Conservation (phyloP, 1,284 basidiomycete species). For the Inonotus hispidus region DNA sequence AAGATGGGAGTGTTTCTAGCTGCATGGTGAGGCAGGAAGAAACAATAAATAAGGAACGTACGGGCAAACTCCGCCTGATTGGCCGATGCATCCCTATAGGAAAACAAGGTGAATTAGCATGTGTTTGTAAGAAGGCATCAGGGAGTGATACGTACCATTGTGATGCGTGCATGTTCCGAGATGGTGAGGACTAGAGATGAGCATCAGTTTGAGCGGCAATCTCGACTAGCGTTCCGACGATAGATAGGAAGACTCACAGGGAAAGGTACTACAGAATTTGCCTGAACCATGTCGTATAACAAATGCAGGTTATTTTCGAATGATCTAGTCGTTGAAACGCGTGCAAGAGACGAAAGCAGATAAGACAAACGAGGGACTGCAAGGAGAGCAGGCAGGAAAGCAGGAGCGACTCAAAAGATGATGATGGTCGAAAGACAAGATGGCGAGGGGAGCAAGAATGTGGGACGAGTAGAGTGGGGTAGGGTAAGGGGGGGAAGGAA, state of each 20-base stretch:
- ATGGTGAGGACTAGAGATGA: background rate
- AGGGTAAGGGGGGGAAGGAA: background rate
- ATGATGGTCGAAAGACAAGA: background rate
- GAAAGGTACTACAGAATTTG: constrained; percentile 9
- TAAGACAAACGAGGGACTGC: background rate
- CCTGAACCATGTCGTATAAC: background rate
- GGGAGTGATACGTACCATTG: background rate
- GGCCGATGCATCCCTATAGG: background rate
- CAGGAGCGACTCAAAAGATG: background rate
- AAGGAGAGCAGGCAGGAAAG: background rate
- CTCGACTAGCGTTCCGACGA: background rate
- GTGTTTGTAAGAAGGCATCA: background rate
- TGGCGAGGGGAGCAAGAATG: constrained; percentile 1
- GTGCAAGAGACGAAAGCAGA: background rate
- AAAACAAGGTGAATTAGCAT: background rate
- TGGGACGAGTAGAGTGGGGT: background rate
- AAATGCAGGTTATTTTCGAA: background rate
- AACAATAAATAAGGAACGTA: background rate
- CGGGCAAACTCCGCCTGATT: constrained; percentile 1
- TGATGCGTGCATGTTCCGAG: background rate
- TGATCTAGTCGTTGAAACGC: background rate
- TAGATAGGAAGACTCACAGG: background rate
- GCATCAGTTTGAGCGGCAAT: background rate
- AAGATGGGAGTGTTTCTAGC: background rate
- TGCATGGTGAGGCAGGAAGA: background rate